phyloP scores from a whole-genome alignment of 2,329 filamentous ascomycete species.

The Penicillium sclerotigenum region DNA sequence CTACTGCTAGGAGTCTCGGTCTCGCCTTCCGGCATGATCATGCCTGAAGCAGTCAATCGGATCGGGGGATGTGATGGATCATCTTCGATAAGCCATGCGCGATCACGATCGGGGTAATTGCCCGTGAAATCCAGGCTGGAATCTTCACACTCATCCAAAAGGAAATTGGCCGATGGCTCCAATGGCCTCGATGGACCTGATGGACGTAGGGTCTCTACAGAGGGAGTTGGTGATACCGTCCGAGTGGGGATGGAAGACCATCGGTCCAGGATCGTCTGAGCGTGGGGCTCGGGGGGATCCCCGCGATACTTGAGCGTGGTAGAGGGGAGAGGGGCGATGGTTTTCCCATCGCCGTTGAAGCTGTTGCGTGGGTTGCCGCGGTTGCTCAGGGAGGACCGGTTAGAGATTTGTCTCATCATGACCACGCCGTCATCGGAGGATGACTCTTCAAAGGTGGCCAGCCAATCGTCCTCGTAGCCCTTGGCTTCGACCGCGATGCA shows the following conservation, averaged over 20 bases:
- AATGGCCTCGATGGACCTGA: constrained; percentile 52
- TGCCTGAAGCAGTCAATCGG: constrained; percentile 76
- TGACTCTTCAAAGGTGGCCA: constrained; percentile 46
- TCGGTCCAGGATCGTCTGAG: constrained; percentile 30
- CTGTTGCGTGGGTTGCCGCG: constrained; percentile 56
- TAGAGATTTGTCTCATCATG: constrained; percentile 71
- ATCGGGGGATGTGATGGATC: constrained; percentile 59
- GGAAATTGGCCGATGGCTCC: constrained; percentile 62
- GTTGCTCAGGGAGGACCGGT: constrained; percentile 49
- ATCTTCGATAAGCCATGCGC: constrained; percentile 47
- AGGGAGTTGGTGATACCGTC: constrained; percentile 67
- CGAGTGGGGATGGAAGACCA: constrained; percentile 42
- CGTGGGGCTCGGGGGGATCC: constrained; percentile 64
- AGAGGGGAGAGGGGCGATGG: constrained; percentile 80
- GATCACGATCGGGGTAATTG: constrained; percentile 20
- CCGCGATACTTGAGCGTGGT: constrained; percentile 82
- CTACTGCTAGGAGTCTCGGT: constrained; percentile 62
- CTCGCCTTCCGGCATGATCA: constrained; percentile 87
- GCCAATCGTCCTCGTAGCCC: constrained; percentile 56
- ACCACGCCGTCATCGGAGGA: constrained; percentile 74
- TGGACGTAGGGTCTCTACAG: constrained; percentile 76
- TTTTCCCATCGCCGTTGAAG: constrained; percentile 67
- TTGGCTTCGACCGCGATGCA: constrained; percentile 91
- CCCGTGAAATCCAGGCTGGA: constrained; percentile 43
- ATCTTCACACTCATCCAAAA: constrained; percentile 61